phyloP scores from a whole-genome alignment of 2,329 filamentous ascomycete species.

The Aureobasidium sp. region DNA sequence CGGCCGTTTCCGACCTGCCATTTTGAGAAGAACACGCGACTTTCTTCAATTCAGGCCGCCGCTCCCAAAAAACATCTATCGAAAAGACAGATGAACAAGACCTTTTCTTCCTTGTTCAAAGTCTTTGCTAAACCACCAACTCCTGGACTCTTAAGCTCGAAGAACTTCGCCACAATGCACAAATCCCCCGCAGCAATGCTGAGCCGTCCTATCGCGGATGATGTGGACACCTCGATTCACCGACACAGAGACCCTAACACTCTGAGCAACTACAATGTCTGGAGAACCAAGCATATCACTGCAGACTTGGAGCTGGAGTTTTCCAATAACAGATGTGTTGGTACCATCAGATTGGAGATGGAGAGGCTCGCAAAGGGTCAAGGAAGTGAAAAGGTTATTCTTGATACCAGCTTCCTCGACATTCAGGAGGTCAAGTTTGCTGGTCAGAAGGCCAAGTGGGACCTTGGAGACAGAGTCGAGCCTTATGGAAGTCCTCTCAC shows the following conservation, averaged over 20 bases:
- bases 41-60: constrained; percentile 4
- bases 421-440: constrained; percentile 77
- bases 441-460: constrained; percentile 71
- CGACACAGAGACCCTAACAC: constrained; percentile 79
- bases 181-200: constrained; percentile 26
- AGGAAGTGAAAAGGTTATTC: constrained; percentile 69
- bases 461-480: constrained; percentile 72
- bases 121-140: neutral
- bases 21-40: constrained; percentile 17
- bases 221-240: constrained; percentile 32
- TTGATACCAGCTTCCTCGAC: constrained; percentile 89
- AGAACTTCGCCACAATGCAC: constrained; percentile 23
- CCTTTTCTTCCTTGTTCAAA: constrained; percentile 3
- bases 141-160: neutral
- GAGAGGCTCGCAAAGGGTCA: constrained; percentile 79
- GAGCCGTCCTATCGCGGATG: constrained; percentile 18
- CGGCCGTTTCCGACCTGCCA: constrained; percentile 16
- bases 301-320: constrained; percentile 89
- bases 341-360: constrained; percentile 79
- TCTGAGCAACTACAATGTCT: constrained; percentile 90
- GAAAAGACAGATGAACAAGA: constrained; percentile 10
- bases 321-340: constrained; percentile 77
- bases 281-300: constrained; percentile 84
- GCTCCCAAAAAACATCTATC: neutral
- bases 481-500: constrained; percentile 80